phyloP scores from a whole-genome alignment of 1,139 yeast species.

The Hyphopichia pseudoburtonii region DNA sequence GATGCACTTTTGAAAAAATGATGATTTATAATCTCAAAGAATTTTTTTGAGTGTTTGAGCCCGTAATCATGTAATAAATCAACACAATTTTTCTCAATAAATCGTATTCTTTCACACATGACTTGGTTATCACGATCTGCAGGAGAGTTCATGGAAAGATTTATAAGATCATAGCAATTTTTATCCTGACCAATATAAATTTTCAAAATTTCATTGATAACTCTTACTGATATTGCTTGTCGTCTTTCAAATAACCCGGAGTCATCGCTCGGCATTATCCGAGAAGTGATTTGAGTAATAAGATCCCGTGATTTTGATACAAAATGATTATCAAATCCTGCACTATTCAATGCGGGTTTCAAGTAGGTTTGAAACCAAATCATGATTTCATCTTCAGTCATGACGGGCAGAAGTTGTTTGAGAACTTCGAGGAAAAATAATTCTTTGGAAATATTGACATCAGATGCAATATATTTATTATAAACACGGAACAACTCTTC shows the following conservation, averaged over 20 bases:
- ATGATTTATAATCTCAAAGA: slow-evolving; percentile 33
- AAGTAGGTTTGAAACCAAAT: slow-evolving; percentile 57
- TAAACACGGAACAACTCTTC: slow-evolving; percentile 51
- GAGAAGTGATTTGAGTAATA: slow-evolving; percentile 31
- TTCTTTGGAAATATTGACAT: slow-evolving; percentile 33
- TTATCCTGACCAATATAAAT: slow-evolving; percentile 28
- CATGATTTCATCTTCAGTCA: slow-evolving; percentile 38
- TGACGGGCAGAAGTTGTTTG: slow-evolving; percentile 35
- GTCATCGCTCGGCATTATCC: slow-evolving; percentile 26
- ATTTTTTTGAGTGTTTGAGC: slow-evolving; percentile 26
- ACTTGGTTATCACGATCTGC: slow-evolving; percentile 28
- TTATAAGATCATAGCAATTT: slow-evolving; percentile 16
- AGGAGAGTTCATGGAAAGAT: slow-evolving; percentile 13
- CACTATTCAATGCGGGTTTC: slow-evolving; percentile 60
- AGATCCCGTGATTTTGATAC: slow-evolving; percentile 47
- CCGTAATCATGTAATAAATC: slow-evolving; percentile 43
- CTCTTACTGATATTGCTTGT: slow-evolving; percentile 20
- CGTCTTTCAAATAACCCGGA: slow-evolving; percentile 22
- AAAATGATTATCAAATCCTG: slow-evolving; percentile 45
- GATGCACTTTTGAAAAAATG: slow-evolving; percentile 26
- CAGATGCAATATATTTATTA: slow-evolving; percentile 34
- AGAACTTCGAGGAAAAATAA: slow-evolving; percentile 49
- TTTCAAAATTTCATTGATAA: slow-evolving; percentile 30
- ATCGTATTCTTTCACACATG: slow-evolving; percentile 49
- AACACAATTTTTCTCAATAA: slow-evolving; percentile 45